Conservation (phyloP, 140 eudicot species). For the Anethum foeniculum region DNA sequence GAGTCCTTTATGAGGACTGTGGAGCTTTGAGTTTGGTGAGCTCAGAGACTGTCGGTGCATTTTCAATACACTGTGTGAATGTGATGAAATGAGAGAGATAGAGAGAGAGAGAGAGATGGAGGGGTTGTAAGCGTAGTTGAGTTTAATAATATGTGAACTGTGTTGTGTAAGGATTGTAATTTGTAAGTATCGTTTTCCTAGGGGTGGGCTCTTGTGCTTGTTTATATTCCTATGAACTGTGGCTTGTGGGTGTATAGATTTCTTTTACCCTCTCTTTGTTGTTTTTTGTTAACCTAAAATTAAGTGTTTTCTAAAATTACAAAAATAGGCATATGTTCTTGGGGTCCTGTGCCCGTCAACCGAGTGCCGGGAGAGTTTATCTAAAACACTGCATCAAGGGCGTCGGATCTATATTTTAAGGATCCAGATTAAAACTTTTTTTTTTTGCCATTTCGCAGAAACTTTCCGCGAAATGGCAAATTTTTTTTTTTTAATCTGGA, state of each 20-base stretch:
- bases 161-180: background rate
- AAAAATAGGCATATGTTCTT: too few relatives aligned
- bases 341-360: too few relatives aligned
- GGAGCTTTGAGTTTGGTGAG: conserved; percentile 15
- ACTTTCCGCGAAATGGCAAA: too few relatives aligned
- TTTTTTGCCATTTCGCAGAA: too few relatives aligned
- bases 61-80: background rate
- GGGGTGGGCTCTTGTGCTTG: background rate
- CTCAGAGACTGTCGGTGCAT: conserved; percentile 19
- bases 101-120: background rate
- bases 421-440: too few relatives aligned
- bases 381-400: too few relatives aligned
- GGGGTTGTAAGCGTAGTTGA: background rate
- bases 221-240: background rate
- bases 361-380: too few relatives aligned
- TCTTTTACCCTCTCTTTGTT: too few relatives aligned
- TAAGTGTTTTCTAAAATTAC: too few relatives aligned
- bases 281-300: too few relatives aligned
- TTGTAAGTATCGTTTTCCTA: background rate
- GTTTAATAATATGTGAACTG: background rate
- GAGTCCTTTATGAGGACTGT: conserved; percentile 7
- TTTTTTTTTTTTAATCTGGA: too few relatives aligned
- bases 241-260: background rate
- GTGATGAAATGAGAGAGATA: background rate
- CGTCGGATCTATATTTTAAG: too few relatives aligned